Conservation (phyloP, 352 stramenopile species). For the Phytophthora idaei region DNA sequence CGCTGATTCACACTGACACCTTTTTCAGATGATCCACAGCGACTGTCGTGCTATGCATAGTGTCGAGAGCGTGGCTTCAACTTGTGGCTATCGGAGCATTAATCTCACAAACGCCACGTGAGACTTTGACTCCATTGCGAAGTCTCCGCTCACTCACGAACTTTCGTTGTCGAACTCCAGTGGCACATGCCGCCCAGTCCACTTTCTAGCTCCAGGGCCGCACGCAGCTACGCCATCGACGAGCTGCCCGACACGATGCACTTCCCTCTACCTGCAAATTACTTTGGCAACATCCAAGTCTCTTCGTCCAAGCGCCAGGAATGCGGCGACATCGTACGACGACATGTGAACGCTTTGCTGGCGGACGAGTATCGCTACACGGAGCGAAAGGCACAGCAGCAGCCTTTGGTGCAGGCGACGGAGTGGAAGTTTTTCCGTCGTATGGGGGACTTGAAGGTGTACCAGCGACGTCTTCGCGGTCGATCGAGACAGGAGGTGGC, state of each 20-base stretch:
- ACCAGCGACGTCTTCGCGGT: slow-evolving; percentile 32
- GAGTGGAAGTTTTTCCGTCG: slow-evolving; percentile 55
- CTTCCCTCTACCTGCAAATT: slow-evolving; percentile 30
- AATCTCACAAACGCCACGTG: neutral
- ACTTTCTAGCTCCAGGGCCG: slow-evolving; percentile 9
- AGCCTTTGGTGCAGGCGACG: slow-evolving; percentile 34
- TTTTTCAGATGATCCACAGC: slow-evolving; percentile 8
- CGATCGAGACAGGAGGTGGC: slow-evolving; percentile 28
- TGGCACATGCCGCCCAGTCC: slow-evolving; percentile 18
- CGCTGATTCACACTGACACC: slow-evolving; percentile 7
- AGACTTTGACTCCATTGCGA: neutral
- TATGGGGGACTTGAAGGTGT: slow-evolving; percentile 48
- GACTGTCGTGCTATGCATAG: neutral
- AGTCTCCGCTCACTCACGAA: slow-evolving; percentile 21
- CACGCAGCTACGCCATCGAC: slow-evolving; percentile 4
- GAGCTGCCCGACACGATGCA: slow-evolving; percentile 15
- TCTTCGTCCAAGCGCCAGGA: slow-evolving; percentile 37
- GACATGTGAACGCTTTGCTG: slow-evolving; percentile 35
- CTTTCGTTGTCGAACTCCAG: slow-evolving; percentile 12
- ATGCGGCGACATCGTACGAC: slow-evolving; percentile 30
- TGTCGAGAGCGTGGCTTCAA: slow-evolving; percentile 18
- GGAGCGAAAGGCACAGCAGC: slow-evolving; percentile 25
- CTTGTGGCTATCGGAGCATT: neutral
- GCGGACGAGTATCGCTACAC: slow-evolving; percentile 39
- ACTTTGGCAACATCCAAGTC: slow-evolving; percentile 40